Evolutionary conservation across 2,329 filamentous ascomycete species (phyloP).

Genomic region (Cordyceps pruinosa): DNA sequence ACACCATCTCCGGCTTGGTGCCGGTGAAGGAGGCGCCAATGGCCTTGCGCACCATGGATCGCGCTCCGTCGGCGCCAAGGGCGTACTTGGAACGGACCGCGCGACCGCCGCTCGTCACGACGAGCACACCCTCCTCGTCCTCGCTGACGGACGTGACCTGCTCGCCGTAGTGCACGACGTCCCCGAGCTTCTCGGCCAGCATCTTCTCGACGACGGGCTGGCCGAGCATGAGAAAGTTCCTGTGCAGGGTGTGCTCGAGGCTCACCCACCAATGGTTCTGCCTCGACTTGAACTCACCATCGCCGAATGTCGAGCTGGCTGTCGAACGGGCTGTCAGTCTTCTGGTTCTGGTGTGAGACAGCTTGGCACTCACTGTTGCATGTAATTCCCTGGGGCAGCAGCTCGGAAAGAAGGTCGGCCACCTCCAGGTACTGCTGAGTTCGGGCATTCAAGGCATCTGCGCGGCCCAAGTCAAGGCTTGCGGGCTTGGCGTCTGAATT

Average conservation of each 20-base stretch:
- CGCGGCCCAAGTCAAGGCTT: constrained; percentile 35
- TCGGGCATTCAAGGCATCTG: constrained; percentile 42
- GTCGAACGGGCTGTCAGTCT: background rate
- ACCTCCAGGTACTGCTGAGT: constrained; percentile 43
- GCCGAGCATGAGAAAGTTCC: constrained; percentile 45
- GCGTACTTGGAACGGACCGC: constrained; percentile 33
- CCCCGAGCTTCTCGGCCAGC: constrained; percentile 28
- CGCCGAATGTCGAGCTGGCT: constrained; percentile 42
- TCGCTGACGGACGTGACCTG: constrained; percentile 44
- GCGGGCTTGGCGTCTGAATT: constrained; percentile 32
- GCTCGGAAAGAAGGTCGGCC: constrained; percentile 34
- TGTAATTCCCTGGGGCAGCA: constrained; percentile 36
- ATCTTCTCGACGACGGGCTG: constrained; percentile 38
- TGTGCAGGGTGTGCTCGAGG: constrained; percentile 37
- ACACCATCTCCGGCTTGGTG: constrained; percentile 43
- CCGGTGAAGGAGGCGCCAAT: constrained; percentile 36
- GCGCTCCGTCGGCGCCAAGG: constrained; percentile 47
- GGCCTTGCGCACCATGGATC: constrained; percentile 37
- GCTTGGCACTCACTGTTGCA: constrained; percentile 38
- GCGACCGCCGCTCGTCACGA: constrained; percentile 27
- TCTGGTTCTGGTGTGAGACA: background rate
- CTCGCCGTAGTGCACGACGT: constrained; percentile 31
- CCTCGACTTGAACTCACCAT: constrained; percentile 40
- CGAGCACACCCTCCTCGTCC: constrained; percentile 41
- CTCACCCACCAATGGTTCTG: constrained; percentile 42